Base-by-base conservation (phyloP, 257 asterid genomes). In the Verbena officinalis region DNA sequence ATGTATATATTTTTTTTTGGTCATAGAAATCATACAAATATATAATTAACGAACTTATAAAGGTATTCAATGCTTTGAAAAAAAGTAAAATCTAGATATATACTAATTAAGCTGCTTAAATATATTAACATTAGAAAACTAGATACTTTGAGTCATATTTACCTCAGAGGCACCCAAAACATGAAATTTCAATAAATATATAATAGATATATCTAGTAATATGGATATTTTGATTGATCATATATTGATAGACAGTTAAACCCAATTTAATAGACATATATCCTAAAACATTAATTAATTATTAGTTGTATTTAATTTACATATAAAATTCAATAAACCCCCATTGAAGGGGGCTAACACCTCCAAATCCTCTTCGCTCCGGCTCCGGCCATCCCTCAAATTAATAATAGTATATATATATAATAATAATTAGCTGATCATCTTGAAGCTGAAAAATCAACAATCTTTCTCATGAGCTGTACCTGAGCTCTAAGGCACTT, bases 401-500 rank as follows among this genome's bases (percentile, higher is more conserved):
- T 27, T 27, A 36, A 36, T 7, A 27, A 51, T 55, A 55, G n/a
- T 19, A 56, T n/a, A 44, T 44, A 24, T 15, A 27, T 22, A 24
- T 45, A 15, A 33, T 52, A 21, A 11, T n/a, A 22, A 40, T 10
- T 33, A 24, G n/a, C 10, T 38, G 16, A 34, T 30, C 22, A 34
- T 39, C 6, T 44, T 22, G 93, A 69, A 34, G 73, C 75, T 2
- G 33, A 27, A 70, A 44, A 67, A 39, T 78, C 56, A 46, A 78
- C 82, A 67, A 90, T 76, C 60, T 55, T 75, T 67, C 63, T 78
- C 96, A 90, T 90, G 78, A 90, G 76, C 72, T 85, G 75, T 45
- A 88, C 85, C 86, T 90, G 97, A 19, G 89, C 84, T 43, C 64
- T 71, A n/a, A 90, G 93, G 68, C 92, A 85, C 85, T 83, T 73